These are phyloP conservation scores for Yarrowia bubula DNA, from an alignment of 805 yeast genomes.

Conservation along the genomic window DNA sequence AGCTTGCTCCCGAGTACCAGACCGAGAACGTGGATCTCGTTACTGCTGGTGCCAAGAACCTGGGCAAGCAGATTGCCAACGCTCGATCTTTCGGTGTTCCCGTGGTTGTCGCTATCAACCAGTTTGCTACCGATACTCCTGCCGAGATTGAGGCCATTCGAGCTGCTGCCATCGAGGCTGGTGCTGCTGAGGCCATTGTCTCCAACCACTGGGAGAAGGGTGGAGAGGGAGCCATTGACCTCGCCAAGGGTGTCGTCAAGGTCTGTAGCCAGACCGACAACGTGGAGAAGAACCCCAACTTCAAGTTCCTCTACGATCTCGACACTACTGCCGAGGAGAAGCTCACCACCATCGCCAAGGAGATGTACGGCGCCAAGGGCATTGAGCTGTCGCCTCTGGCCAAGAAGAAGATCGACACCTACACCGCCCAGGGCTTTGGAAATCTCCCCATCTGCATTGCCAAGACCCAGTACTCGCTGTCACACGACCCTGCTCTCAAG, in stretches of 20 bases:
- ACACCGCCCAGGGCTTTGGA: conserved; percentile 83
- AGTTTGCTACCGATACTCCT: conserved; percentile 75
- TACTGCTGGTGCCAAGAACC: conserved; percentile 76
- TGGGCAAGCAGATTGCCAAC: conserved; percentile 85
- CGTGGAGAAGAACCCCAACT: conserved; percentile 43
- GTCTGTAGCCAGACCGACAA: conserved; percentile 50
- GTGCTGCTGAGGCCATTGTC: conserved; percentile 87
- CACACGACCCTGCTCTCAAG: conserved; percentile 89
- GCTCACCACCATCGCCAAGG: conserved; percentile 70
- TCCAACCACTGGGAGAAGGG: conserved; percentile 96
- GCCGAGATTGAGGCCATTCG: conserved; percentile 79
- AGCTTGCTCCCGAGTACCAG: conserved; percentile 76
- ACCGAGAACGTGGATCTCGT: conserved; percentile 79
- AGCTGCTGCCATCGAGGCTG: conserved; percentile 81
- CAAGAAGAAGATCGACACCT: conserved; percentile 71
- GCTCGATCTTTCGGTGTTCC: conserved; percentile 84
- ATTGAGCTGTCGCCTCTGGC: conserved; percentile 84
- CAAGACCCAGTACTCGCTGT: conserved; percentile 92
- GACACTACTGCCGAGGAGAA: conserved; percentile 76
- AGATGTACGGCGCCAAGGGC: conserved; percentile 90
- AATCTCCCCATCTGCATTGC: conserved; percentile 95
- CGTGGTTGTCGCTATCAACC: conserved; percentile 92
- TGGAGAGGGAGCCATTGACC: conserved; percentile 81
- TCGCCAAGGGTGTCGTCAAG: conserved; percentile 79
- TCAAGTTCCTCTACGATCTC: conserved; percentile 67